Evolutionary conservation across 1,139 yeast species (phyloP).

Genomic region (Zhuliangozyma blackwelliae): DNA sequence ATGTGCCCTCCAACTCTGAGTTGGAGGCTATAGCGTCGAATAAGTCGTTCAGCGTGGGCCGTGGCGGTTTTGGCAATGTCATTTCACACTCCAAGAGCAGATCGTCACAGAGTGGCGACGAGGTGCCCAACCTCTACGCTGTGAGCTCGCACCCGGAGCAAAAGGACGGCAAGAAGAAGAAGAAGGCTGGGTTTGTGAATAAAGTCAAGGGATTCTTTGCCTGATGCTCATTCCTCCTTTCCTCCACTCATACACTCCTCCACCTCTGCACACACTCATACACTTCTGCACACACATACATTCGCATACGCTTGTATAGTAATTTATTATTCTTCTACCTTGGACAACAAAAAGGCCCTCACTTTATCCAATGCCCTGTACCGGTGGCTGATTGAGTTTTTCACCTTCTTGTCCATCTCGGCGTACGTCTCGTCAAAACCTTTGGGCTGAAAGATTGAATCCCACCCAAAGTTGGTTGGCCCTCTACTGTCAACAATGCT

Average conservation of each 20-base stretch:
- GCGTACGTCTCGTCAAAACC: conserved; percentile 77
- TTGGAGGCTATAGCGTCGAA: conserved; percentile 35
- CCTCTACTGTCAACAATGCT: conserved; percentile 75
- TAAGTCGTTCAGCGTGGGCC: conserved; percentile 39
- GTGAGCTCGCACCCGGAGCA: conserved; percentile 23
- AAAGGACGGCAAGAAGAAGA: conserved; percentile 13
- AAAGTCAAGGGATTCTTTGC: conserved; percentile 29
- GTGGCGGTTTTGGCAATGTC: conserved; percentile 52
- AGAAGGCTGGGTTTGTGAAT: conserved; percentile 26
- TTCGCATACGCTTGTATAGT: neutral
- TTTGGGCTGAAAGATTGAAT: conserved; percentile 78
- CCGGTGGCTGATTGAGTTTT: conserved; percentile 84
- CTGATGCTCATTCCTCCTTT: conserved; percentile 2
- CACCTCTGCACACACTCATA: too few species aligned
- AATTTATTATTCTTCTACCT: conserved; percentile 1
- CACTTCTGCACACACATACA: too few species aligned
- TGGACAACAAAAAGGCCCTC: conserved; percentile 46
- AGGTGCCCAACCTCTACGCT: conserved; percentile 19
- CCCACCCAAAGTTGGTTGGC: conserved; percentile 88
- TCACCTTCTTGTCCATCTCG: conserved; percentile 75
- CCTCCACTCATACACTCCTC: neutral
- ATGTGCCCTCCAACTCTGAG: conserved; percentile 18
- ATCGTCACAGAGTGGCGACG: conserved; percentile 5
- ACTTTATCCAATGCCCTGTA: conserved; percentile 75
- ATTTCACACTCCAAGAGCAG: conserved; percentile 14